phyloP scores from a whole-genome alignment of 1,139 yeast genomes.

The Scheffersomyces insectosa region DNA sequence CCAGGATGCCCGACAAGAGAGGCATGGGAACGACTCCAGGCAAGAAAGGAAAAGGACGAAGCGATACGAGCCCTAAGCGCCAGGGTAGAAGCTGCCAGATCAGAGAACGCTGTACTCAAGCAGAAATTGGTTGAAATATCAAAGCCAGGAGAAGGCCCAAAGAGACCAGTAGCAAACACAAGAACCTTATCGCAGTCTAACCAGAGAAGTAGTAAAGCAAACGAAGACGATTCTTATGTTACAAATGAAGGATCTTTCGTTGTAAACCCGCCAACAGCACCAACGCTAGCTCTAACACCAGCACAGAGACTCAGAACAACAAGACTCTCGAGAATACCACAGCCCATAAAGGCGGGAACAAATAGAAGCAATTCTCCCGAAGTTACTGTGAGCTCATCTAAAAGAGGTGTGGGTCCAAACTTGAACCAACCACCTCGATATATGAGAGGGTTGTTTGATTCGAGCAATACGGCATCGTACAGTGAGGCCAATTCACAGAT shows the following conservation, averaged over 20 bases:
- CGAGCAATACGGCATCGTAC: conserved; percentile 11
- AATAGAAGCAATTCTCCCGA: conserved; percentile 3
- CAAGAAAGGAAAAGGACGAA: conserved; percentile 26
- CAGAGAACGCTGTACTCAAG: conserved; percentile 29
- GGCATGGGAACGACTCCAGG: conserved; percentile 35
- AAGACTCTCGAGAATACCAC: conserved; percentile 15
- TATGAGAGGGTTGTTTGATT: conserved; percentile 40
- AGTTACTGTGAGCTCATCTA: background rate
- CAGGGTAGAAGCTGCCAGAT: conserved; percentile 22
- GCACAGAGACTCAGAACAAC: background rate
- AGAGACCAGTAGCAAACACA: conserved; percentile 1
- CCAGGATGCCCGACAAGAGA: conserved; percentile 41
- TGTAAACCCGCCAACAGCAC: conserved; percentile 20
- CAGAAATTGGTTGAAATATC: conserved; percentile 16
- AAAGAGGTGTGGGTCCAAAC: conserved; percentile 28
- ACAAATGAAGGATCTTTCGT: conserved; percentile 28
- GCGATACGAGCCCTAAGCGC: conserved; percentile 23
- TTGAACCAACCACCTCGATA: conserved; percentile 48
- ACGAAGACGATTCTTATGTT: conserved; percentile 19
- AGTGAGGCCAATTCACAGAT: background rate
- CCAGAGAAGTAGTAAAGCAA: background rate
- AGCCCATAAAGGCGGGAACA: conserved; percentile 8
- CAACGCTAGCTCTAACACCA: conserved; percentile 3
- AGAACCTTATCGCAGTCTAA: conserved; percentile 3
- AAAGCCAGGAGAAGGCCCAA: conserved; percentile 1